Conservation (phyloP, 1,139 yeast genomes). For the Yamadazyma songkhlaensis region DNA sequence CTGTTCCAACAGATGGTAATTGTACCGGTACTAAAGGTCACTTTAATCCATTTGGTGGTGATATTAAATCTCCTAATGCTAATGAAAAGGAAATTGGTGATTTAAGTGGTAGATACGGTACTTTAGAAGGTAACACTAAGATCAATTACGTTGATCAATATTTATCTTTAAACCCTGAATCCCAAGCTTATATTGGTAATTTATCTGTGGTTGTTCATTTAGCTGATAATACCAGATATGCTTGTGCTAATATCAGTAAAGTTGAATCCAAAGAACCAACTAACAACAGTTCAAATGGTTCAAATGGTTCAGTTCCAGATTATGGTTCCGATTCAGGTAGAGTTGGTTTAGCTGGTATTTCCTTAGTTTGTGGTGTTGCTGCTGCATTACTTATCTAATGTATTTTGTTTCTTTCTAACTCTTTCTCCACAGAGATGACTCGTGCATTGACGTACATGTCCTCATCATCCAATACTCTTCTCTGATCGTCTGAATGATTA, state of each 20-base stretch:
- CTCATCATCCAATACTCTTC: too few relatives aligned
- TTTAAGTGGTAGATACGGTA: constrained; percentile 43
- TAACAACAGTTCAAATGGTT: background rate
- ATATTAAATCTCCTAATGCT: constrained; percentile 21
- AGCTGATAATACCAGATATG: constrained; percentile 30
- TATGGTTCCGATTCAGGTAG: constrained; percentile 1
- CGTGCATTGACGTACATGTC: too few relatives aligned
- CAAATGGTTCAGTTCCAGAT: background rate
- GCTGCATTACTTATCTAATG: constrained; percentile 3
- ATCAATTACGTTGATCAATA: constrained; percentile 32
- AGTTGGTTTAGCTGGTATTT: background rate
- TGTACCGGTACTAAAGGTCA: constrained; percentile 38
- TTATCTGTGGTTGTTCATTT: constrained; percentile 40
- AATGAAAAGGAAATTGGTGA: constrained; percentile 38
- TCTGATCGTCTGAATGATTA: too few relatives aligned
- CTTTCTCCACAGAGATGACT: too few relatives aligned
- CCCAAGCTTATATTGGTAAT: constrained; percentile 35
- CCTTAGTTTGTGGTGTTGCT: constrained; percentile 1
- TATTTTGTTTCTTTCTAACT: too few relatives aligned
- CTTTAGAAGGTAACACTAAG: constrained; percentile 23
- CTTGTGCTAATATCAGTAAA: constrained; percentile 40
- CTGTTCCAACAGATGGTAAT: constrained; percentile 39
- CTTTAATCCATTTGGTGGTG: constrained; percentile 41
- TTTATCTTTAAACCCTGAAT: constrained; percentile 35
- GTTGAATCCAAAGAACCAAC: constrained; percentile 5